These are phyloP conservation scores for Hypoxylon sp. DNA, from an alignment of 2,329 filamentous ascomycete species.

Conservation along the genomic window DNA sequence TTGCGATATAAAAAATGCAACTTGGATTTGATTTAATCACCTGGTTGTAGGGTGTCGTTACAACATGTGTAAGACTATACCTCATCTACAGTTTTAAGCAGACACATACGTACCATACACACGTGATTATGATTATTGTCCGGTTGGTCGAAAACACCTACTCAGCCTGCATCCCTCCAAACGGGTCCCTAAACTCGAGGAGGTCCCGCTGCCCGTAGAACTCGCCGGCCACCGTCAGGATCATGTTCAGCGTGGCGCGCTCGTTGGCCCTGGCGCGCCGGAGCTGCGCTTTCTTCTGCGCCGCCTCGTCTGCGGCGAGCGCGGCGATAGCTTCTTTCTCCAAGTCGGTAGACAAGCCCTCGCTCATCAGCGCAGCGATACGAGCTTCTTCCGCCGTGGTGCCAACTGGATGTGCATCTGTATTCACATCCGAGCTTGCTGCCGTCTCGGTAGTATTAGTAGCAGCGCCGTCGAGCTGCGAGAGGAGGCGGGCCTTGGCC, in stretches of 20 bases:
- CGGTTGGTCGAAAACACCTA: slow-evolving; percentile 30
- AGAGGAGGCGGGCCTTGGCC: slow-evolving; percentile 62
- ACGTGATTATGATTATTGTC: neutral
- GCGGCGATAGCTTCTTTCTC: slow-evolving; percentile 26
- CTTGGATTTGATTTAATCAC: neutral
- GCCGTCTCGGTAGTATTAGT: neutral
- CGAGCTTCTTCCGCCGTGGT: neutral
- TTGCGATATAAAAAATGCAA: neutral
- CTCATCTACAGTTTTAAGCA: neutral
- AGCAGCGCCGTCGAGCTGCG: slow-evolving; percentile 51
- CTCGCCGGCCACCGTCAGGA: slow-evolving; percentile 87
- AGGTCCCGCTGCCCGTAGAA: slow-evolving; percentile 91
- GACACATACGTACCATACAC: neutral
- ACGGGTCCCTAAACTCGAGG: slow-evolving; percentile 77
- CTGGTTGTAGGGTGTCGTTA: no score
- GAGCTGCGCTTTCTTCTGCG: slow-evolving; percentile 41
- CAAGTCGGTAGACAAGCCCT: slow-evolving; percentile 19
- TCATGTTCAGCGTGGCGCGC: slow-evolving; percentile 88
- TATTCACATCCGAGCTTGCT: neutral
- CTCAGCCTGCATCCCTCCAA: slow-evolving; percentile 55
- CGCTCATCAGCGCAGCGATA: no score
- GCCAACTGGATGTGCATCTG: neutral
- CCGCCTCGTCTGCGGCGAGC: slow-evolving; percentile 41
- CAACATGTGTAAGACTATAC: neutral
- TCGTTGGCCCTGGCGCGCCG: slow-evolving; percentile 61